Percentiles rank a stretch among this genome's conserved stretches.
phyloP scores from a whole-genome alignment of 176 grass and related monocot genomes.

The Eragrostis curvula region DNA sequence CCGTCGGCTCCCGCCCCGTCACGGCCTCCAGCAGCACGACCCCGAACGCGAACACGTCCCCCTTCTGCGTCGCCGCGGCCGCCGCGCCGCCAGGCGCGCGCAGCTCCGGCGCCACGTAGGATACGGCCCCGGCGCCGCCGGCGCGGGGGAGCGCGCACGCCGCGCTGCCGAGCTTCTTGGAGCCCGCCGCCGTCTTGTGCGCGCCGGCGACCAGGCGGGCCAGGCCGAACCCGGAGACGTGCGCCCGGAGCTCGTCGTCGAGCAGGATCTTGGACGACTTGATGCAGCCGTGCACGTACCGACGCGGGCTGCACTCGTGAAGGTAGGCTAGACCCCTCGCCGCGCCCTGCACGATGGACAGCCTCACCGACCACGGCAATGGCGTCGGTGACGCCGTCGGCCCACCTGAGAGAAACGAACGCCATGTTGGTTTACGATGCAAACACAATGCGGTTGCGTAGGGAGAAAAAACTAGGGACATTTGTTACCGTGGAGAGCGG shows the following conservation, averaged over 20 bases:
- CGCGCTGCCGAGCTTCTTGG: slow-evolving; percentile 60
- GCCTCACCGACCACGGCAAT: slow-evolving; percentile 71
- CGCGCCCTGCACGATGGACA: slow-evolving; percentile 81
- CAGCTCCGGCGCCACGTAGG: slow-evolving; percentile 79
- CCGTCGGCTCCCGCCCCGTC: slow-evolving; percentile 66
- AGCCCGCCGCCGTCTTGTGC: slow-evolving; percentile 57
- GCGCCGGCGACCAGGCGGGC: slow-evolving; percentile 69
- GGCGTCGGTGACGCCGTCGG: slow-evolving; percentile 61
- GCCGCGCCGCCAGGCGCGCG: slow-evolving; percentile 47
- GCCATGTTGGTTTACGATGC: not conserved
- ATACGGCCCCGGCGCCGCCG: slow-evolving; percentile 48
- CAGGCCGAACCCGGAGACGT: slow-evolving; percentile 90
- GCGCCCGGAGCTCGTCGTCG: slow-evolving; percentile 76
- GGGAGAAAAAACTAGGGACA: not conserved
- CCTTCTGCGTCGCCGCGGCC: slow-evolving; percentile 68
- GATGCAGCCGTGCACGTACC: slow-evolving; percentile 88
- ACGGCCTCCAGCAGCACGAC: slow-evolving; percentile 81
- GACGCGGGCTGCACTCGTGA: slow-evolving; percentile 91
- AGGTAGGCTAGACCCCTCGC: slow-evolving; percentile 73
- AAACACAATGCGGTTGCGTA: not conserved
- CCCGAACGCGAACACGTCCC: slow-evolving; percentile 91
- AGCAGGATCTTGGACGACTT: slow-evolving; percentile 93
- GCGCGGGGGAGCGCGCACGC: slow-evolving; percentile 47
- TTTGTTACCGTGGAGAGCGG: slow-evolving; percentile 79
- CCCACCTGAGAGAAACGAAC: slow-evolving; percentile 46